Evolutionary conservation across 2,329 filamentous ascomycete species (phyloP).

Genomic region (Pseudocercospora vitis): DNA sequence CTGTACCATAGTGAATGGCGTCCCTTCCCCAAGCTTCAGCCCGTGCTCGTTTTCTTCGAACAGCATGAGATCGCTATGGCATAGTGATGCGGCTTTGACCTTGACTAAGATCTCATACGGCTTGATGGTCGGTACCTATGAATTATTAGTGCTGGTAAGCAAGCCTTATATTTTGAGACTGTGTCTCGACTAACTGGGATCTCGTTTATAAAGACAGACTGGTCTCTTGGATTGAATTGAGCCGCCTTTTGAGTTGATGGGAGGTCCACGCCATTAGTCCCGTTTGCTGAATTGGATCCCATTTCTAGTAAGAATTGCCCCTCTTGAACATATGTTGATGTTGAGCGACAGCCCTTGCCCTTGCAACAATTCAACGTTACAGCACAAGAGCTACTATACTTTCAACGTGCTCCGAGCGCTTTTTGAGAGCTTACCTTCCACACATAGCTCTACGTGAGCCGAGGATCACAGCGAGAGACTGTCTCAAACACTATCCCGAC

Average conservation of each 20-base stretch:
- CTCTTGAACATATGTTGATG: too few species aligned
- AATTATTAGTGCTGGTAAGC: not conserved
- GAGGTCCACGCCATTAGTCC: conserved; percentile 5
- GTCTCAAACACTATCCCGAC: too few species aligned
- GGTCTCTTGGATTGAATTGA: conserved; percentile 21
- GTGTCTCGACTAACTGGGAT: conserved; percentile 20
- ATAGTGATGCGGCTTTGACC: conserved; percentile 22
- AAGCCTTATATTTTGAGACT: too few species aligned
- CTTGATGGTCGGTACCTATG: conserved; percentile 17
- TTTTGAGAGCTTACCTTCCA: too few species aligned
- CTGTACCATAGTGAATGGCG: conserved; percentile 23
- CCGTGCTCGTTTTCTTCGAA: conserved; percentile 24
- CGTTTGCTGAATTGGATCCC: not conserved
- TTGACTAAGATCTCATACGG: conserved; percentile 25
- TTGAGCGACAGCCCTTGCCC: too few species aligned
- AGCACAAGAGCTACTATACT: too few species aligned
- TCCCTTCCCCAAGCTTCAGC: conserved; percentile 14
- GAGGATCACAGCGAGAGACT: too few species aligned
- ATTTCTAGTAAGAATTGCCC: conserved; percentile 4
- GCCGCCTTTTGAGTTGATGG: conserved; percentile 21
- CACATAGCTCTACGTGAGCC: too few species aligned
- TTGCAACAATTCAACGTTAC: too few species aligned
- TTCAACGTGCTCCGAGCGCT: too few species aligned
- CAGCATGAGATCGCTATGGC: conserved; percentile 27
- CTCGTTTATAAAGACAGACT: conserved; percentile 21